These are phyloP conservation scores for Fragaria ananassa DNA, from an alignment of 306 rosid species.

Conservation along the genomic window DNA sequence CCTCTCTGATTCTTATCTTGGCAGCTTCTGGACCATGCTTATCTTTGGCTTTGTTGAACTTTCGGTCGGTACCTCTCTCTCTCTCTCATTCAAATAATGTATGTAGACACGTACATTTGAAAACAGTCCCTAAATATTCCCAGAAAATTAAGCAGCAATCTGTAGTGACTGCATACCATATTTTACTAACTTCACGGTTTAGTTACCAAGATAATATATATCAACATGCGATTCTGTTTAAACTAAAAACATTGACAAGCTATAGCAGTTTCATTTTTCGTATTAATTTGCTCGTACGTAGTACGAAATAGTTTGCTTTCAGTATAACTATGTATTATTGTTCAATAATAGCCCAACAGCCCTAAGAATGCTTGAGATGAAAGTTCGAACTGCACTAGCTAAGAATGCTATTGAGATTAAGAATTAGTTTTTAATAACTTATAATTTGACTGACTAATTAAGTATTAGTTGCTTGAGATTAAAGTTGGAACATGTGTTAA, in stretches of 20 bases:
- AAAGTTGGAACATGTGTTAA: not conserved
- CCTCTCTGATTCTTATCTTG: constrained; percentile 88
- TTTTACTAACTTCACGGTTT: not conserved
- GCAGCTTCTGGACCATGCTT: constrained; percentile 94
- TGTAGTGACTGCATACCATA: not conserved
- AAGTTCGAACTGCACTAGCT: too few species aligned
- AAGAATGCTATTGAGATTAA: not conserved
- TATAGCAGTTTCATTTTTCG: not conserved
- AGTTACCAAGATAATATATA: not conserved
- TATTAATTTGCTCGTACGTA: not conserved
- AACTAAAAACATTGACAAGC: not conserved
- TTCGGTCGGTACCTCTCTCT: constrained; percentile 58
- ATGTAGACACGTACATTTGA: too few species aligned
- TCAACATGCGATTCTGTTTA: not conserved
- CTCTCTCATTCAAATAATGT: not conserved
- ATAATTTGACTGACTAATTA: not conserved
- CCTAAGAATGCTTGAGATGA: not conserved
- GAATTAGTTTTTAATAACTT: not conserved
- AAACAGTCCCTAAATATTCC: not conserved
- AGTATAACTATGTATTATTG: not conserved
- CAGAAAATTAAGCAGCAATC: not conserved
- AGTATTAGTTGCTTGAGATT: not conserved
- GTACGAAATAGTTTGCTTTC: not conserved
- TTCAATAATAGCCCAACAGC: not conserved
- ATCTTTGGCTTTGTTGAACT: constrained; percentile 89